Evolutionary conservation across 2,329 filamentous ascomycete genomes (phyloP).

Genomic region (Curvularia lunata): DNA sequence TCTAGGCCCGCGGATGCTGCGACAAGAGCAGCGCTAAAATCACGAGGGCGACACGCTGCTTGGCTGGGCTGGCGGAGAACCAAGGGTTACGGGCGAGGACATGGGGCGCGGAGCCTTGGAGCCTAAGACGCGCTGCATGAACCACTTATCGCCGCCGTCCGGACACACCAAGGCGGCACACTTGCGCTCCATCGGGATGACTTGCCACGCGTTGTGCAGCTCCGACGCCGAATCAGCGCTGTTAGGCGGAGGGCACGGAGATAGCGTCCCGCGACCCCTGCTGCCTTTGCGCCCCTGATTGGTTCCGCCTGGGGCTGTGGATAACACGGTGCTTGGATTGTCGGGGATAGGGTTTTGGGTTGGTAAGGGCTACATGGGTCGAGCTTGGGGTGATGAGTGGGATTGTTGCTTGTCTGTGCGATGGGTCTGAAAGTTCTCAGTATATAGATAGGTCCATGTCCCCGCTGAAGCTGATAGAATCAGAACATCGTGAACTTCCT

Average conservation of each 20-base stretch:
- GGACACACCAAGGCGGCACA: conserved; percentile 19
- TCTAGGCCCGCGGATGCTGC: conserved; percentile 31
- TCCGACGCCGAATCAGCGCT: conserved; percentile 28
- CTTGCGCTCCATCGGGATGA: conserved; percentile 21
- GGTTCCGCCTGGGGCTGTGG: conserved; percentile 7
- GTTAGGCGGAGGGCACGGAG: conserved; percentile 17
- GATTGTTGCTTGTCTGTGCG: conserved; percentile 3
- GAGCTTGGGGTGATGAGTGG: conserved; percentile 23
- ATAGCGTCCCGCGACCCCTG: conserved; percentile 18
- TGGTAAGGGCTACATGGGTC: conserved; percentile 25
- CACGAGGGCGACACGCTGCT: conserved; percentile 17
- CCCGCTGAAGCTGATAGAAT: conserved; percentile 4
- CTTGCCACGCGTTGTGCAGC: conserved; percentile 32
- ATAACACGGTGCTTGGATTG: conserved; percentile 18
- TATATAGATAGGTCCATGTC: conserved; percentile 15
- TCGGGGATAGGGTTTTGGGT: conserved; percentile 32
- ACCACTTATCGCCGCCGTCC: conserved; percentile 26
- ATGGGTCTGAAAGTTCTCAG: conserved; percentile 6
- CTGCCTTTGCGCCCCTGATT: conserved; percentile 3
- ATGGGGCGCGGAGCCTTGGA: conserved; percentile 18
- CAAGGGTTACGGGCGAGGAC: background rate
- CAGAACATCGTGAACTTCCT: conserved; percentile 4
- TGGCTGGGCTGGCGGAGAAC: conserved; percentile 30
- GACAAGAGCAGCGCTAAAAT: conserved; percentile 12
- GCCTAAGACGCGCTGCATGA: conserved; percentile 18